phyloP scores from a whole-genome alignment of 139 green algal species.

The Chlamydomonas sp. region DNA sequence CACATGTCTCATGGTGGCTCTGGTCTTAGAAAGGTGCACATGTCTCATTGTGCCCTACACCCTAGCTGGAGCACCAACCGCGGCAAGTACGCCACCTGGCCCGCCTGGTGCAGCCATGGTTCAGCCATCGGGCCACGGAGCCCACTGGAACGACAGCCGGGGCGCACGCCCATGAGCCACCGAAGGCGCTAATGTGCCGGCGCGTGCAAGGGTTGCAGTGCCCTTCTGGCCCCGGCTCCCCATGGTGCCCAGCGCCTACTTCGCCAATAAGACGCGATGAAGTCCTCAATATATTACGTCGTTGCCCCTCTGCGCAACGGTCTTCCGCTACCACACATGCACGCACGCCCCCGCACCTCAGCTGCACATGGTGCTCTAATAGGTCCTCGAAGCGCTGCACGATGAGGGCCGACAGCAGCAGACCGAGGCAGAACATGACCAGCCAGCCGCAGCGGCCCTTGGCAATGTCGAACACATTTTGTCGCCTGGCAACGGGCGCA shows the following conservation, averaged over 20 bases:
- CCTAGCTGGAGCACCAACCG: neutral
- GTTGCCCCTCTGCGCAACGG: neutral
- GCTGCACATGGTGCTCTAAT: conserved; percentile 63
- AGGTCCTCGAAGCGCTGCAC: conserved; percentile 78
- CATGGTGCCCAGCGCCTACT: neutral
- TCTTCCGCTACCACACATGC: neutral
- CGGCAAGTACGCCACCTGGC: neutral
- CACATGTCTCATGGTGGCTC: neutral
- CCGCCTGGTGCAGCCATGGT: neutral
- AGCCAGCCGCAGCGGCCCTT: conserved; percentile 68
- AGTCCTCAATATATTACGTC: neutral
- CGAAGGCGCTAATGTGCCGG: neutral
- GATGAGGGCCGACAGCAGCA: conserved; percentile 73
- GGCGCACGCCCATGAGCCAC: neutral
- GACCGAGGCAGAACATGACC: conserved; percentile 70
- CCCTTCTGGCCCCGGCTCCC: neutral
- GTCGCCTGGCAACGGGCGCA: neutral
- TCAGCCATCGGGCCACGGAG: neutral
- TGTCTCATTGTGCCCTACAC: neutral
- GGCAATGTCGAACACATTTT: conserved; percentile 36
- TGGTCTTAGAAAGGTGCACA: neutral
- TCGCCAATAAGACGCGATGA: neutral
- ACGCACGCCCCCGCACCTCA: neutral
- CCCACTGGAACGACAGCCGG: neutral
- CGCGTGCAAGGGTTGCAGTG: neutral